Evolutionary conservation across 306 rosid genomes (phyloP), one percentile per base, ranked within the genome.

Genomic region (Mimosa bimucronata): DNA sequence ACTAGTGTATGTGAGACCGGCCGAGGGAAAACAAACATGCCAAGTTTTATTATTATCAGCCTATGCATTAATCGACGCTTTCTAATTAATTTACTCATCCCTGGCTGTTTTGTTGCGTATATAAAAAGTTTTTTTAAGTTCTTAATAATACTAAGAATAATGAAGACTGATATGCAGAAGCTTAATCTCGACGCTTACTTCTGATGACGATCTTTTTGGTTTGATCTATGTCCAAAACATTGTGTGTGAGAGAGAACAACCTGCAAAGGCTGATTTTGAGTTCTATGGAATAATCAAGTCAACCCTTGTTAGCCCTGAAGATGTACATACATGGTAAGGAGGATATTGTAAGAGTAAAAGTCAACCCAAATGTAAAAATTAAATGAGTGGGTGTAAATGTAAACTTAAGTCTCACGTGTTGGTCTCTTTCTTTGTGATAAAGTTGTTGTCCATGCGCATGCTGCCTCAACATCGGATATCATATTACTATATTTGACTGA

Each of bases 381-480:
- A 34, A 34, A n/a, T 30, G 9, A 65, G 71, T 29, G 76, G 75
- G 74, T 34, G 46, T n/a, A n/a, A n/a, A n/a, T 48, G 81, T 73
- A 26, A 66, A 52, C 66, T 55, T 44, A 29, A 52, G 19, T 84
- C 84, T 83, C 89, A 87, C 90, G 87, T 85, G 92, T 87, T 74
- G n/a, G 34, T 79, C 86, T 82, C 81, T 71, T 67, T 5, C 57
- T 66, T 66, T 70, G 42, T 69, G 78, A 81, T 85, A 69, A 77
- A 71, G 9, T 65, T 57, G 64, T 71, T 78, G 71, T 75, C 78
- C 88, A 78, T 88, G 23, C 62, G 50, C 73, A 38, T 12, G 46
- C 26, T 64, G 79, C 75, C 53, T 70, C 21, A 67, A 55, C 70
- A 66, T 78, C 29, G 42, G 4, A 45, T 55, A 16, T 34, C n/a